Base-by-base conservation (phyloP, 345 rosid species). In the Cochlearia excelsa region DNA sequence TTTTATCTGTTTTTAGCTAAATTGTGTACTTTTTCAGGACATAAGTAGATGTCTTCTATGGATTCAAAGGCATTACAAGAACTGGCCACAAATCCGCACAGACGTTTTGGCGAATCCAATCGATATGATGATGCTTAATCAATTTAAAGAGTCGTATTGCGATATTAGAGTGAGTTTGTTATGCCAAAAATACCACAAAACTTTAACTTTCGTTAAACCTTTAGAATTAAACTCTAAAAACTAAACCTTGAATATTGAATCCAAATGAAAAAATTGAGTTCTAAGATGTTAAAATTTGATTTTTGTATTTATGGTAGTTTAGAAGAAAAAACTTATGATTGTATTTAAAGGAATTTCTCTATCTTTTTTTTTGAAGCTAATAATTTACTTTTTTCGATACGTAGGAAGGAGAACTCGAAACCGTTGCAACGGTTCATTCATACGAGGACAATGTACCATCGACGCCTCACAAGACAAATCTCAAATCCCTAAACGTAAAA, bases 41-140 rank as follows among this genome's bases (percentile, higher is more conserved):
- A 84, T 93, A 76, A 83, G 91, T 61, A 93, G 99, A 79, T 85
- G 99, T 65, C 88, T 93, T 67, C 78, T 93, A 16, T 89, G 99
- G 99, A 87, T 85, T 54, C 99, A 93, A 68, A 87, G 82, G 75
- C 94, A 85, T 80, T 86, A 87, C 80, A 94, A 93, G 70, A 85
- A 84, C 2, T 93, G 99, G 99, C 92, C 95, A 54, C 85, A 89
- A 72, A 77, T 87, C 70, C 76, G 67, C 65, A 85, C 88, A 11
- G 97, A 93, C 67, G 69, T 80, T 69, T 75, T 87, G 73, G 80
- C 80, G 50, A 93, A 82, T 71, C 95, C 97, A 41, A 71, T 93
- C 37, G 97, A 93, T 75, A 59, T 87, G 60, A 61, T 84, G 76
- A 87, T 82, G 99, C 82, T 93, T 46, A 93, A 85, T 55, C 79